A percentile compares a stretch with the other conserved stretches of the same genome.
Evolutionary conservation across 2,329 filamentous ascomycete genomes (phyloP).

Genomic region (Alternaria metachromatica): DNA sequence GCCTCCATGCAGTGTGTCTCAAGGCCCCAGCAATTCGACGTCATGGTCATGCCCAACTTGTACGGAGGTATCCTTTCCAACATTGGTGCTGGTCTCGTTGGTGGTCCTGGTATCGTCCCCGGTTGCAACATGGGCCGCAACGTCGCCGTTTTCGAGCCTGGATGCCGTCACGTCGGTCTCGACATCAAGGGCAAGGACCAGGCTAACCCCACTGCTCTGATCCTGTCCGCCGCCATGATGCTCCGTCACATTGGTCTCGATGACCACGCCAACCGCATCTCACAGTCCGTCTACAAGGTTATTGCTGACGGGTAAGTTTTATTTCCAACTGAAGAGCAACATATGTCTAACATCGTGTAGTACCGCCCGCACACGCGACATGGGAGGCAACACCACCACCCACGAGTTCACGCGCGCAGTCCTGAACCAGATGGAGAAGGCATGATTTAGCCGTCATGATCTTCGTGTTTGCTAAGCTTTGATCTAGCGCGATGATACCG

Average conservation of each 20-base stretch:
- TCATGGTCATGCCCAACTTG: constrained; percentile 99
- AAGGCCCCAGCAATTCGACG: constrained; percentile 96
- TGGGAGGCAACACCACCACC: constrained; percentile 89
- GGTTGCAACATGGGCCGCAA: constrained; percentile 99
- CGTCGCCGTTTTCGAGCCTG: constrained; percentile 97
- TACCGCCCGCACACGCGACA: constrained; percentile 88
- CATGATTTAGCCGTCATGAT: constrained; percentile 23
- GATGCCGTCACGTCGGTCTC: constrained; percentile 97
- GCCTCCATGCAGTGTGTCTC: constrained; percentile 99
- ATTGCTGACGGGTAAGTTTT: constrained; percentile 84
- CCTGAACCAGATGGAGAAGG: constrained; percentile 88
- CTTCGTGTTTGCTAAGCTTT: constrained; percentile 20
- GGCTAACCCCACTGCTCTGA: constrained; percentile 95
- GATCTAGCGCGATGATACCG: constrained; percentile 20
- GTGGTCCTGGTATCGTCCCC: constrained; percentile 94
- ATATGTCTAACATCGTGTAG: constrained; percentile 57
- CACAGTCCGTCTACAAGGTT: constrained; percentile 80
- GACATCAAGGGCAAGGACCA: constrained; percentile 99
- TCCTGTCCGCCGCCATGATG: constrained; percentile 96
- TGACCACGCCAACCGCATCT: constrained; percentile 98
- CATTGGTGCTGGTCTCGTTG: constrained; percentile 95
- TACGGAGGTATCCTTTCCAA: constrained; percentile 99
- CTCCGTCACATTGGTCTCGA: constrained; percentile 96
- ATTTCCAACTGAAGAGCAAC: neutral
- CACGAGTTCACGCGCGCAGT: constrained; percentile 96